These are phyloP conservation scores for Pilobolus umbonatus DNA, from an alignment of 192 early-diverging fungal genomes.

Conservation along the genomic window DNA sequence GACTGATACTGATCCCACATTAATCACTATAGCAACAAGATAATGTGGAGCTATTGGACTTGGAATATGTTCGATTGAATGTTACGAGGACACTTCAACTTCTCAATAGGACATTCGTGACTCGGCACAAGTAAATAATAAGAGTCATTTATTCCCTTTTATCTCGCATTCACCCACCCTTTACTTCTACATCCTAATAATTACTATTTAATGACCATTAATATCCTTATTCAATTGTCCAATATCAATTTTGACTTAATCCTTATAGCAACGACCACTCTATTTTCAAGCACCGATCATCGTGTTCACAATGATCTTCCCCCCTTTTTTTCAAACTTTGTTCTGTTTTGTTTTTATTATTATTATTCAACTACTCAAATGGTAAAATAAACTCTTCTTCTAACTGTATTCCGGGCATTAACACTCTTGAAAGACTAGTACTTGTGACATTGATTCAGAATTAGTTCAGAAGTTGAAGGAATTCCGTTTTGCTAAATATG, in stretches of 20 bases:
- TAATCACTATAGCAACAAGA: conserved; percentile 72
- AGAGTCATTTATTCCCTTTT: not conserved
- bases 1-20: not conserved
- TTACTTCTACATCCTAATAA: not conserved
- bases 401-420: too few relatives aligned
- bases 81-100: conserved; percentile 76
- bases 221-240: too few relatives aligned
- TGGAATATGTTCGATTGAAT: conserved; percentile 90
- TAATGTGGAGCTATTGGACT: conserved; percentile 78
- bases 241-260: too few relatives aligned
- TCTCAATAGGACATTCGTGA: conserved; percentile 80
- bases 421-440: conserved; percentile 15
- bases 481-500: conserved; percentile 49
- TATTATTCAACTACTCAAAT: not conserved
- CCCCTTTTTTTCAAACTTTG: not conserved
- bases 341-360: too few relatives aligned
- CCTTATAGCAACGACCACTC: too few relatives aligned
- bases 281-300: too few relatives aligned
- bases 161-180: not conserved
- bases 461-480: conserved; percentile 43
- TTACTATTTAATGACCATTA: not conserved
- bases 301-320: too few relatives aligned
- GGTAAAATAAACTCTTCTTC: not conserved
- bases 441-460: conserved; percentile 46
- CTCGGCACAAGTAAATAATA: conserved; percentile 38